A percentile compares a stretch with the other conserved stretches of the same genome.
These are phyloP conservation scores for Cicer arietinum DNA, from an alignment of 306 rosid genomes.

Conservation along the genomic window DNA sequence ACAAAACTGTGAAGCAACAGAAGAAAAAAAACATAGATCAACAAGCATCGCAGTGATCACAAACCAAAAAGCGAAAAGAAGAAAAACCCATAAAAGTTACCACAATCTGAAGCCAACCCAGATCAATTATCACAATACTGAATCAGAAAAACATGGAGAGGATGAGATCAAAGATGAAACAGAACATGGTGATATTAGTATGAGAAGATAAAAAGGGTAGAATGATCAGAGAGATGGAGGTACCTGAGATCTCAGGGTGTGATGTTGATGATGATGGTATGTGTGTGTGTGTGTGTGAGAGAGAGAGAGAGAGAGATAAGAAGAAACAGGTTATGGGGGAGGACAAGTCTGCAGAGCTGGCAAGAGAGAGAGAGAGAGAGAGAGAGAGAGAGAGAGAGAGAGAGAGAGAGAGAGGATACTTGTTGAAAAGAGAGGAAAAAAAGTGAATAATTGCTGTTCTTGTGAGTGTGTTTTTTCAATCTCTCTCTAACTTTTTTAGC, in stretches of 20 bases:
- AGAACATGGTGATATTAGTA: neutral
- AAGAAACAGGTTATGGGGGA: constrained; percentile 53
- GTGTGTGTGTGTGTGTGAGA: neutral
- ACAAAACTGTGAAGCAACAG: constrained; percentile 18
- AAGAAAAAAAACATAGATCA: constrained; percentile 47
- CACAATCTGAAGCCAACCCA: constrained; percentile 36
- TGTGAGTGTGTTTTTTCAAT: constrained; percentile 46
- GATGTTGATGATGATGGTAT: constrained; percentile 45
- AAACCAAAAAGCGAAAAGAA: constrained; percentile 32
- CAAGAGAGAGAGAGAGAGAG: constrained; percentile 62
- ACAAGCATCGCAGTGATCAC: constrained; percentile 39
- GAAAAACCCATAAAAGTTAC: constrained; percentile 49
- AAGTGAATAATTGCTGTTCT: constrained; percentile 77
- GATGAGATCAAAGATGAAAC: constrained; percentile 50
- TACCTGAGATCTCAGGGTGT: constrained; percentile 67
- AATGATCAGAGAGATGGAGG: constrained; percentile 46
- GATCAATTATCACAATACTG: constrained; percentile 37
- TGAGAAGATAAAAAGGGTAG: neutral
- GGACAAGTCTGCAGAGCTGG: constrained; percentile 84
- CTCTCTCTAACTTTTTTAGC: constrained; percentile 71
- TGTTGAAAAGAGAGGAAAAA: constrained; percentile 48
- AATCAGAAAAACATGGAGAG: constrained; percentile 27
- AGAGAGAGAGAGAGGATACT: constrained; percentile 53
- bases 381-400: constrained; percentile 43
- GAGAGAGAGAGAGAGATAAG: constrained; percentile 41